Evolutionary conservation across 2,329 filamentous ascomycete species (phyloP), one percentile per base, ranked within the genome.

Genomic region (Chaetomium olivaceum): DNA sequence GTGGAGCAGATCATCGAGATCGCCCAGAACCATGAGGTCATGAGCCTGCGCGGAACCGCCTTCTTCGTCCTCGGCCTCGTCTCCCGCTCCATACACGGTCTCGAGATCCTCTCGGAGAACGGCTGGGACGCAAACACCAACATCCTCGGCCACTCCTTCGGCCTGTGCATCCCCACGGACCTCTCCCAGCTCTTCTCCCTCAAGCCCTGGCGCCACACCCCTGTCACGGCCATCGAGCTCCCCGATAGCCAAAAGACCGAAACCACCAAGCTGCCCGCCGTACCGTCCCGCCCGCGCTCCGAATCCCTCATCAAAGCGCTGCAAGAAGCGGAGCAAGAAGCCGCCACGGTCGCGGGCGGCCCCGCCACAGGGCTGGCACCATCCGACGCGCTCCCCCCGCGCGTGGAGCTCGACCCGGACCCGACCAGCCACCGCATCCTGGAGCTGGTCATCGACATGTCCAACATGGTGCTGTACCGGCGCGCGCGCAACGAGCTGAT

Each of bases 61-160:
- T 98, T 98, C 77, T 99, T 97, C 73, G 95, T 97, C 0, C 80
- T 99, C 0, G 95, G 95, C 0, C 81, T 99, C 64, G 94, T 99
- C 63, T 97, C 93, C 1, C 86, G 95, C 62, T 98, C 94, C 60
- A 84, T 93, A 9, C 94, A 97, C 73, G 95, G 95, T 0, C 86
- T 98, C 29, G 92, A 97, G 76, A 97, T 98, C 65, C 80, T 99
- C 16, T 89, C 90, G 0, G 92, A 96, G 73, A 84, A 91, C 74
- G 93, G 93, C 12, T 99, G 96, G 96, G 93, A 97, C 73, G 91
- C 93, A 11, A 94, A 93, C 66, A 90, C 92, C 21, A 94, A 93
- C 66, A 86, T 89, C 29, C 85, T 92, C 74, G 95, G 95, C 19
- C 87, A 89, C 67, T 94, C 92, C 0, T 80, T 97, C 11, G 95